These are phyloP conservation scores for Arthromyces matolae DNA, from an alignment of 768 basidiomycete genomes.

Conservation along the genomic window DNA sequence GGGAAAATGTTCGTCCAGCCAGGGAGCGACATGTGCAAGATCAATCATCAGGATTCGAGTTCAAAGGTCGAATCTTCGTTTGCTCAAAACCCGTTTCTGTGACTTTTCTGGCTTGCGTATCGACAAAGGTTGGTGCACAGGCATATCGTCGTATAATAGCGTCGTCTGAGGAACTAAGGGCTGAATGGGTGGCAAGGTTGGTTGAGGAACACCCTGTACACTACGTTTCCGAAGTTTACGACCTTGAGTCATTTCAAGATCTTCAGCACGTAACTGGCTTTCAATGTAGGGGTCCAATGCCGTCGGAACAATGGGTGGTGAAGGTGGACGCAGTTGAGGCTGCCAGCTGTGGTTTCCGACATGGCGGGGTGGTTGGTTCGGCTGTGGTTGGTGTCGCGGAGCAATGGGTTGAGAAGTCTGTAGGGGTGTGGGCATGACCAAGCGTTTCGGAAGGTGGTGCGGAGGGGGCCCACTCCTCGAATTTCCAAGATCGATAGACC, in stretches of 20 bases:
- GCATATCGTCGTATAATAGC: slow-evolving; percentile 15
- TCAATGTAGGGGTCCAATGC: slow-evolving; percentile 6
- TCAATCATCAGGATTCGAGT: slow-evolving; percentile 15
- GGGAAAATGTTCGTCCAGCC: slow-evolving; percentile 9
- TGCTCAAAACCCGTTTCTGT: slow-evolving; percentile 40
- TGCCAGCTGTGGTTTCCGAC: slow-evolving; percentile 8
- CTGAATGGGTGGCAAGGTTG: slow-evolving; percentile 8
- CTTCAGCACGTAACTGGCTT: slow-evolving; percentile 15
- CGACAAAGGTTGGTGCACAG: slow-evolving; percentile 9
- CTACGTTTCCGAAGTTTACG: slow-evolving; percentile 28
- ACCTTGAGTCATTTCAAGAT: slow-evolving; percentile 18
- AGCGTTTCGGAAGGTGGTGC: slow-evolving; percentile 53
- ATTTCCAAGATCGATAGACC: slow-evolving; percentile 15
- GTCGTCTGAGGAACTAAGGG: slow-evolving; percentile 14
- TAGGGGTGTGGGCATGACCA: slow-evolving; percentile 74
- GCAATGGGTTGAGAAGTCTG: slow-evolving; percentile 29
- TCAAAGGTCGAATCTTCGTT: slow-evolving; percentile 36
- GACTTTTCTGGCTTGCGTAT: slow-evolving; percentile 25
- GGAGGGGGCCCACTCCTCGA: slow-evolving; percentile 17
- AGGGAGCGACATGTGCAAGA: neutral
- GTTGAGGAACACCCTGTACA: slow-evolving; percentile 17
- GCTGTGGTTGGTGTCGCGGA: slow-evolving; percentile 14
- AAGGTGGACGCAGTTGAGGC: slow-evolving; percentile 12
- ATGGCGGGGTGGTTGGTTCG: slow-evolving; percentile 7
- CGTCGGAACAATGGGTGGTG: slow-evolving; percentile 1